Base-by-base conservation (phyloP, 129 eudicot genomes). In the Silybum marianum region DNA sequence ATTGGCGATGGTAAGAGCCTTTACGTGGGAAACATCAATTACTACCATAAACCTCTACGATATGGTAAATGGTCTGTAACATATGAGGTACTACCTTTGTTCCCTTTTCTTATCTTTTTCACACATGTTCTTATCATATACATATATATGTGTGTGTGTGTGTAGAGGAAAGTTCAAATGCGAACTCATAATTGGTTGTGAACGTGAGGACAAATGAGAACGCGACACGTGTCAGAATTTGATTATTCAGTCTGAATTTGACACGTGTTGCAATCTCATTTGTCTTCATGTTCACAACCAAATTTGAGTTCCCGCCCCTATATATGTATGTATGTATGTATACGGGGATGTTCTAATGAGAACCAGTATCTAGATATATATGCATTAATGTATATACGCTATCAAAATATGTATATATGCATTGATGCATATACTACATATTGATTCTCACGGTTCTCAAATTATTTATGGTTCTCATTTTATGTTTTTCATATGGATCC, bases 51-150 rank as follows among this genome's bases (percentile, higher is more conserved):
- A 84, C 98, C 99, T 40, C 85, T 85, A 9, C 93, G 96, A 73
- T 79, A 82, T 84, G 96, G 96, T 73, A 91, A 91, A 91, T 91
- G 96, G 96, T 90, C 93, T 16, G 96, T 91, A 3, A 93, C 96
- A 10, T 93, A 87, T 38, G 97, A 93, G 97, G 97, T 91, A 86
- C 24, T 18, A 9, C 1, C 46, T n/a, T 25, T 28, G 4, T 62
- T 76, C 14, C 25, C 19, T 76, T 30, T 44, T 46, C 44, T 36
- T 58, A 13, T 23, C 14, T 58, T 18, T 58, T 58, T 58, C 66
- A n/a, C 22, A n/a, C 66, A 58, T 58, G 8, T 58, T 58, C 66
- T 44, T 44, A 44, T 44, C 54, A 42, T 10, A 44, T 54, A 54
- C 3, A 32, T 32, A 32, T 32, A 38, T 38, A 38, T 38, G 1